phyloP scores from a whole-genome alignment of 2,329 filamentous ascomycete species.

The Pyrenochaeta sp. region DNA sequence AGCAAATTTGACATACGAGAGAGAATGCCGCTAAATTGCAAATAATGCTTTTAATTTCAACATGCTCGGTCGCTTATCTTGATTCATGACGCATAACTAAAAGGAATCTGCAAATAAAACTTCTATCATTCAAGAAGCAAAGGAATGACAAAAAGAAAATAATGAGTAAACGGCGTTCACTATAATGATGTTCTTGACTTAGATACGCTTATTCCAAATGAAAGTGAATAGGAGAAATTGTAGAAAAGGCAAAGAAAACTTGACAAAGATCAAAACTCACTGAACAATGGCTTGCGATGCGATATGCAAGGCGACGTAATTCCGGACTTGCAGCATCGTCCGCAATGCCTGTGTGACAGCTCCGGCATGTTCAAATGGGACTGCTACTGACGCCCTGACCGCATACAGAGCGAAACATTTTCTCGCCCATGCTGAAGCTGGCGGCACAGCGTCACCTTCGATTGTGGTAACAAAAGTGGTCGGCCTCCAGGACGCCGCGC shows the following conservation, averaged over 20 bases:
- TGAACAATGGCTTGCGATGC: neutral
- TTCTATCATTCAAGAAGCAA: too few relatives aligned
- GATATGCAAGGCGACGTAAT: conserved; percentile 25
- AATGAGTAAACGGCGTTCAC: too few relatives aligned
- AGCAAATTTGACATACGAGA: too few relatives aligned
- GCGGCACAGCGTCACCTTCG: conserved; percentile 12
- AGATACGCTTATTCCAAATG: too few relatives aligned
- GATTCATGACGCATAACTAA: too few relatives aligned
- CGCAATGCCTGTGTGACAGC: conserved; percentile 31
- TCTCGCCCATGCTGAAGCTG: conserved; percentile 26
- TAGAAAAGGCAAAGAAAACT: neutral
- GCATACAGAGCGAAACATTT: conserved; percentile 43
- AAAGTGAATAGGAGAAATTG: too few relatives aligned
- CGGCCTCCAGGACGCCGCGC: conserved; percentile 32
- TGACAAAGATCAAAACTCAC: neutral
- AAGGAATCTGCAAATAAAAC: too few relatives aligned
- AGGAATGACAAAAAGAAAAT: too few relatives aligned
- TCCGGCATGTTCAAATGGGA: conserved; percentile 29
- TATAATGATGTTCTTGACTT: too few relatives aligned
- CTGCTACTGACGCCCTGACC: conserved; percentile 24
- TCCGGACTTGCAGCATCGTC: conserved; percentile 34
- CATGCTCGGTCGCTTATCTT: too few relatives aligned
- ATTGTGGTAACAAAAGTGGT: conserved; percentile 1
- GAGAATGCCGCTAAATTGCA: too few relatives aligned
- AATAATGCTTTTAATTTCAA: too few relatives aligned